Conservation (phyloP, 495 filamentous ascomycete genomes). For the Aspergillus bertholletiae region DNA sequence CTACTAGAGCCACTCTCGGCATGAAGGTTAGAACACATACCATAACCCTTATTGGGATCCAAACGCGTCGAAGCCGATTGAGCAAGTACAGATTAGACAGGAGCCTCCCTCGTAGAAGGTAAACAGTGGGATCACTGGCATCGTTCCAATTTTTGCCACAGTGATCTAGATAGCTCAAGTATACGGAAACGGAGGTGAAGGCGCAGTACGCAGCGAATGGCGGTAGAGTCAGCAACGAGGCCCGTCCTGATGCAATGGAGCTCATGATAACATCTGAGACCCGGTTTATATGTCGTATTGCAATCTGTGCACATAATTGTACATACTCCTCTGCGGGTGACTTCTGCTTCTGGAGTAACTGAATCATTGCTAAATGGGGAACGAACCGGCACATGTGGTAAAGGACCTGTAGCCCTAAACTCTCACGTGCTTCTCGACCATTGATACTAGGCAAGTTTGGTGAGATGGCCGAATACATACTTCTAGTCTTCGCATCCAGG, state of each 20-base stretch:
- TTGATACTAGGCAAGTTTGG: background rate
- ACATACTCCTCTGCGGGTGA: background rate
- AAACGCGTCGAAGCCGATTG: background rate
- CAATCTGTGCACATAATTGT: background rate
- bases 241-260: background rate
- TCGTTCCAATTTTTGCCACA: background rate
- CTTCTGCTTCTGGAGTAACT: background rate
- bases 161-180: background rate
- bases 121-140: background rate
- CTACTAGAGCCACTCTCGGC: background rate
- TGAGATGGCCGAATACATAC: background rate
- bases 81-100: background rate
- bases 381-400: slow-evolving; percentile 1
- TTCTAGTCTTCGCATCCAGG: background rate
- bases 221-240: background rate
- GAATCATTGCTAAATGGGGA: background rate
- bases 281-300: background rate
- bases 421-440: background rate
- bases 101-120: background rate
- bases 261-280: background rate
- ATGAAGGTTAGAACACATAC: background rate
- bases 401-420: background rate
- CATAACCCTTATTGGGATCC: slow-evolving; percentile 1
- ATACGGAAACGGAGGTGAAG: background rate
- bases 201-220: slow-evolving; percentile 4